Base-by-base conservation (phyloP, 192 early-diverging fungal species). In the Coemansia sp. region DNA sequence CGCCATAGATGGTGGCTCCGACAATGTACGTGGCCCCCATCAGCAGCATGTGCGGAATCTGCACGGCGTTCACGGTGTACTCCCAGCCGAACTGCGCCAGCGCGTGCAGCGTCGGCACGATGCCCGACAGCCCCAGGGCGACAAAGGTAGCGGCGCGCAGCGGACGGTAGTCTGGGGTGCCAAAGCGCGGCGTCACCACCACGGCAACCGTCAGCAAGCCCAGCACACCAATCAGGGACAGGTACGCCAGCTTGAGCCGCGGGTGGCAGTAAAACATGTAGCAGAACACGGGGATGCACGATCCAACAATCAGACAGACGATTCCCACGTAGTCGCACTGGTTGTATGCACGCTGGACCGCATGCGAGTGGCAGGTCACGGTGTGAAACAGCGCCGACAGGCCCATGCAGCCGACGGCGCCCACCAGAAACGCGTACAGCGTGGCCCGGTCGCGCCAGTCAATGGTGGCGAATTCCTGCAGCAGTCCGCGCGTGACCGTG, bases 321-420 rank as follows among this genome's bases (percentile, higher is more conserved):
- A 95, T 97, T 10, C 93, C 93, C 17, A 89, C 80, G 81, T 94
- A 97, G 67, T 95, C 94, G 50, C 89, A 89, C 62, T 90, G 83
- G 79, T 93, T 97, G 87, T 89, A 93, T 4, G 53, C 66, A 32
- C 53, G 40, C 53, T 67, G 56, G 21, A 87, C 85, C 4, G 50
- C 56, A 34, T 83, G 81, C 38, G 93, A 95, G 69, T 95, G 93
- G 63, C 90, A 95, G 6, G 81, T 80, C 36, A 90, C 88, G 10
- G 84, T 75, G 67, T 95, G 93, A 68, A 89, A 95, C 19, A 74
- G 63, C 2, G 87, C 83, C 44, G 87, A 90, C 43, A 93, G 73
- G 2, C 81, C 85, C 62, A 95, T 79, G 77, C 92, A 95, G 6
- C 59, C 64, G 32, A 91, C 66, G 1, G 90, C 90, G 21, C 89